Base-by-base conservation (phyloP, 208 protist genomes). In the Leishmania aethiopica region DNA sequence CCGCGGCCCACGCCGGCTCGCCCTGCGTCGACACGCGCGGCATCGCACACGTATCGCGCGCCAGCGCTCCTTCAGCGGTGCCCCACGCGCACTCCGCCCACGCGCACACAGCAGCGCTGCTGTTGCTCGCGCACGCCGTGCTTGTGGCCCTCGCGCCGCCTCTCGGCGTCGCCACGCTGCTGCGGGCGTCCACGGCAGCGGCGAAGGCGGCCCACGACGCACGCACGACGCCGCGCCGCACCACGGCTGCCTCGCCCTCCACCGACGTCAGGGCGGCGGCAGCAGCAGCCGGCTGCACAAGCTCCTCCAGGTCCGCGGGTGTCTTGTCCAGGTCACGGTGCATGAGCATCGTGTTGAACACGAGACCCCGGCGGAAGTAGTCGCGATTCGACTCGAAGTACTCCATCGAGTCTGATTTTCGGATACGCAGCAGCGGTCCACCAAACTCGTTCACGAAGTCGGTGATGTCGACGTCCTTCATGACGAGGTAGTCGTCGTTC, bases 401-500 rank as follows among this genome's bases (percentile, higher is more conserved):
- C n/a, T n/a, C 51, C 42, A 7, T 45, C 42, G 42, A 45, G n/a
- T n/a, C n/a, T n/a, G n/a, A n/a, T n/a, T n/a, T 7, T 0, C 42
- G 42, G 42, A 81, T 77, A 19, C 57, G 57, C 64, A 73, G 67
- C 67, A 73, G 19, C 67, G 67, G 67, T 1, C 67, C 67, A 0
- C 67, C 67, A 32, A 32, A 82, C 40, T 47, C 59, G 70, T 82
- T 82, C 70, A 82, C 79, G 22, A 82, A 77, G 57, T 82, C 79
- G 2, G 13, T 37, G 28, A 82, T 45, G 71, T 82, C 79, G 3
- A 82, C 79, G 71, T 77, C 79, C 71, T 77, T 76, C 79, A 82
- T 82, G 55, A 82, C 8, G 35, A 82, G 71, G 59, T 82, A 82
- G 79, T 82, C 79, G 69, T 82, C 79, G 71, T 82, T 82, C 71